phyloP scores from a whole-genome alignment of 768 basidiomycete genomes.

The Ephemerocybe angulata region DNA sequence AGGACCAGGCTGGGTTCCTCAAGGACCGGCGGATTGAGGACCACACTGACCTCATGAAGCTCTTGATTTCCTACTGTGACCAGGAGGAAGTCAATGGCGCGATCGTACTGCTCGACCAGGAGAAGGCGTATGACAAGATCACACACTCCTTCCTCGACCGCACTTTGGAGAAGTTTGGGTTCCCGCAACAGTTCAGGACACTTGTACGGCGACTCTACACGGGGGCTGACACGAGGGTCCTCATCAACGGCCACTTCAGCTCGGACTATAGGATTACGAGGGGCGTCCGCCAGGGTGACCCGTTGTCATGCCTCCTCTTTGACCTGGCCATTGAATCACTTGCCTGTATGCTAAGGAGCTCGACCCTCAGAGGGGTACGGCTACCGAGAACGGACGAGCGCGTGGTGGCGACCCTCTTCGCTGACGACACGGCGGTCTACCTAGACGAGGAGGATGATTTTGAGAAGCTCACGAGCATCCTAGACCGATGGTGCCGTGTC shows the following conservation, averaged over 20 bases:
- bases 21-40: conserved; percentile 25
- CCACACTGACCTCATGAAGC: conserved; percentile 26
- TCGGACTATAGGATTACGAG: conserved; percentile 20
- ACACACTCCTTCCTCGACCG: conserved; percentile 27
- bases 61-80: conserved; percentile 22
- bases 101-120: conserved; percentile 32
- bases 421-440: conserved; percentile 39
- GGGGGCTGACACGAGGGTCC: conserved; percentile 26
- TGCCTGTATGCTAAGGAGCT: conserved; percentile 25
- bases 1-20: conserved; percentile 36
- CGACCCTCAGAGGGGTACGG: conserved; percentile 21
- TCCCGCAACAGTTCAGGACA: conserved; percentile 26
- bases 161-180: conserved; percentile 15
- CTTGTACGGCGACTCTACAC: conserved; percentile 28
- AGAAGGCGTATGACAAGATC: conserved; percentile 30
- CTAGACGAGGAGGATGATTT: conserved; percentile 28
- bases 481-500: conserved; percentile 37
- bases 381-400: neutral
- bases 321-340: conserved; percentile 40
- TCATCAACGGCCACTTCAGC: conserved; percentile 30
- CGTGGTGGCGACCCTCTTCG: conserved; percentile 27
- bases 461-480: conserved; percentile 20
- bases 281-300: conserved; percentile 35
- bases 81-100: conserved; percentile 18
- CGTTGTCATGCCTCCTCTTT: conserved; percentile 37